Evolutionary conservation across 2,329 filamentous ascomycete genomes (phyloP), one percentile per base, ranked within the genome.

Genomic region (Ampelomyces quisqualis): DNA sequence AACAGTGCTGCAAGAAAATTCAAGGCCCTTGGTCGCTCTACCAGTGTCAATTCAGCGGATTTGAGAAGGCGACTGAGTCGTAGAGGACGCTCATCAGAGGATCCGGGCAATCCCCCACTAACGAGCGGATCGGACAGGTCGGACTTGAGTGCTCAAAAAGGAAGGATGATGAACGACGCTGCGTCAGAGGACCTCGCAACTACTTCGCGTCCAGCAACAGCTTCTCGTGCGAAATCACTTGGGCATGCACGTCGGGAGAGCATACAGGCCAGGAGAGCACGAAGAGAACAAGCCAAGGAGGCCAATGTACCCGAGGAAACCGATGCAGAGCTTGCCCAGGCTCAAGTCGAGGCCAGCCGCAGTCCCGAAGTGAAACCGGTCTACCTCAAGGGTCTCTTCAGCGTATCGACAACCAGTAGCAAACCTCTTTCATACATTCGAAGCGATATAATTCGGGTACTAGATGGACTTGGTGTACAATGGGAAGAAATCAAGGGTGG

Each of bases 331-430:
- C 72, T 88, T 18, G 72, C 74, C 1, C 76, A 77, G 43, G 74
- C 70, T 18, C 64, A 75, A 13, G 75, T 77, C 27, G 68, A 72
- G 35, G 76, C 78, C 47, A 82, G 51, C 15, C 68, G 71, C 17
- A 84, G 80, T 53, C 83, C 86, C 4, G 89, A 94, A 53, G 84
- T 91, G 38, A 96, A 95, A 67, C 93, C 93, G 0, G 93, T 97
- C 3, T 97, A 86, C 67, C 79, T 98, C 42, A 98, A 97, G 70
- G 93, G 93, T 4, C 77, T 98, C 13, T 97, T 98, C 72, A 97
- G 91, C 59, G 93, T 97, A 38, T 94, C 89, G 3, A 98, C 93
- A 0, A 98, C 93, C 5, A 96, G 90, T 43, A 93, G 85, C 62
- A 95, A 94, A 64, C 88, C 91, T 1, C 80, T 97, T 8, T 76